Percentiles rank a stretch among this genome's conserved stretches.
These are phyloP conservation scores for Penicillium frequentans DNA, from an alignment of 2,329 filamentous ascomycete genomes.

Conservation along the genomic window DNA sequence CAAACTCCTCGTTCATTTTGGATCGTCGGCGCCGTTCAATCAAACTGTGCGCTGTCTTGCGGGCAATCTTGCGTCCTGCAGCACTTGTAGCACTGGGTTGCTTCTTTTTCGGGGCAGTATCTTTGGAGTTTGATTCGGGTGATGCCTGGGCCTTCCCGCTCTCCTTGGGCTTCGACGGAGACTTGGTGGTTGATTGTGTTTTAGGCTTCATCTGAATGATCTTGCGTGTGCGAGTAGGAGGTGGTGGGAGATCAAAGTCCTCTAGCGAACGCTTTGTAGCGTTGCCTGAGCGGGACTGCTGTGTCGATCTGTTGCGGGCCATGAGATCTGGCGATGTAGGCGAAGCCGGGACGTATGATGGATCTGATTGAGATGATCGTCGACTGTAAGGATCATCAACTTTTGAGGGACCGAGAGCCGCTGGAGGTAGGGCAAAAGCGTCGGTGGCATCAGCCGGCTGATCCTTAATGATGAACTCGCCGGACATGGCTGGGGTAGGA, in stretches of 20 bases:
- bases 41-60: slow-evolving; percentile 93
- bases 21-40: slow-evolving; percentile 87
- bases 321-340: slow-evolving; percentile 34
- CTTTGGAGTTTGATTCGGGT: slow-evolving; percentile 20
- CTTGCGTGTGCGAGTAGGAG: slow-evolving; percentile 86
- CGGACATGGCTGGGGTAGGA: slow-evolving; percentile 41
- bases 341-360: slow-evolving; percentile 32
- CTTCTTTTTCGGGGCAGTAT: slow-evolving; percentile 67
- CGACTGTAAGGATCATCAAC: slow-evolving; percentile 22
- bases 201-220: slow-evolving; percentile 97
- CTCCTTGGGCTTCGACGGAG: slow-evolving; percentile 32
- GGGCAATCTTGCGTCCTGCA: slow-evolving; percentile 88
- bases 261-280: slow-evolving; percentile 43
- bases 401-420: slow-evolving; percentile 30
- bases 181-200: slow-evolving; percentile 42
- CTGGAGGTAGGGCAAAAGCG: slow-evolving; percentile 37
- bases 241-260: slow-evolving; percentile 79
- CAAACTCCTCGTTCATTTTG: slow-evolving; percentile 99
- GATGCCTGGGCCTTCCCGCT: slow-evolving; percentile 20
- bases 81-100: slow-evolving; percentile 73
- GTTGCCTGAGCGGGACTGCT: slow-evolving; percentile 29
- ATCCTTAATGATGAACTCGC: slow-evolving; percentile 39
- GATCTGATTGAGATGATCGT: slow-evolving; percentile 31
- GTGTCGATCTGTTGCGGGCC: slow-evolving; percentile 22
- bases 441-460: slow-evolving; percentile 34